These are phyloP conservation scores for Closterium sp. DNA, from an alignment of 139 green algal species.

Conservation along the genomic window DNA sequence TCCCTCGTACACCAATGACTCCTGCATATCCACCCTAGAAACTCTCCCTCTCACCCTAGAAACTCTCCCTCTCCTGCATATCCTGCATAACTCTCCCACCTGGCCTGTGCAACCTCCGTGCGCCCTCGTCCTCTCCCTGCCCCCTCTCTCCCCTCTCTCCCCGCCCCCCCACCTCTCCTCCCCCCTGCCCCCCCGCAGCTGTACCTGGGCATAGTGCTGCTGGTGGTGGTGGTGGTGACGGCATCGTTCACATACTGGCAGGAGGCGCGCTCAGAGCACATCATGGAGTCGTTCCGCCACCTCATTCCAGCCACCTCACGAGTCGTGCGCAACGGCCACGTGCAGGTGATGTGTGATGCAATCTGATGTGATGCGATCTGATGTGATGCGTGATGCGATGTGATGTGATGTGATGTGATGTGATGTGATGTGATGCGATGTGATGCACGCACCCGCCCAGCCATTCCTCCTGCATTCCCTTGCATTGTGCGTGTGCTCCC, in stretches of 20 bases:
- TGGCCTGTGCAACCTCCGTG: not conserved
- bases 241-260: slow-evolving; percentile 68
- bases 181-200: slow-evolving; percentile 42
- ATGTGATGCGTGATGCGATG: not conserved
- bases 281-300: slow-evolving; percentile 76
- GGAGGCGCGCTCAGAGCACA: slow-evolving; percentile 66
- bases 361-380: not conserved
- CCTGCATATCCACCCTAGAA: too few species aligned
- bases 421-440: not conserved
- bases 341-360: not conserved
- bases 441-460: not conserved
- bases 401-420: not conserved
- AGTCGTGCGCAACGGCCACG: slow-evolving; percentile 49
- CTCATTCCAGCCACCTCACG: slow-evolving; percentile 69
- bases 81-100: too few species aligned
- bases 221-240: slow-evolving; percentile 62
- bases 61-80: too few species aligned
- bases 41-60: too few species aligned
- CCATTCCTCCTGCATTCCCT: not conserved
- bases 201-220: slow-evolving; percentile 73
- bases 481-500: too few species aligned
- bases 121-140: not conserved
- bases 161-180: not conserved
- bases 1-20: too few species aligned
- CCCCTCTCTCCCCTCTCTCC: not conserved